These are phyloP conservation scores for Tritrichomonas foetus DNA, from an alignment of 208 protist genomes.

Conservation along the genomic window DNA sequence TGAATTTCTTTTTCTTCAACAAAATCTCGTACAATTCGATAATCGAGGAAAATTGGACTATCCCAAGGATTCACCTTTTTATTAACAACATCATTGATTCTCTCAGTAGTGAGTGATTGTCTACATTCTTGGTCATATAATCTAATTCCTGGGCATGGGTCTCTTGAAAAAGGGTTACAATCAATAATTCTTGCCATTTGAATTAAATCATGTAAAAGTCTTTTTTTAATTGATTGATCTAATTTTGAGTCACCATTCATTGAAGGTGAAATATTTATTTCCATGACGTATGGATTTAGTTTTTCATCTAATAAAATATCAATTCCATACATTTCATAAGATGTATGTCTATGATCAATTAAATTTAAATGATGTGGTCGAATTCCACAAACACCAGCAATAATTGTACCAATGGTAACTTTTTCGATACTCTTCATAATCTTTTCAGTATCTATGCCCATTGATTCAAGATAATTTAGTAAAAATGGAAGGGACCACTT, in stretches of 20 bases:
- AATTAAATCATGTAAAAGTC: not conserved
- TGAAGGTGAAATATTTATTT: conserved; percentile 74
- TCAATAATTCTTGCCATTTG: not conserved
- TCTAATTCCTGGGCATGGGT: not conserved
- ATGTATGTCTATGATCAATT: conserved; percentile 50
- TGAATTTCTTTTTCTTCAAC: not conserved
- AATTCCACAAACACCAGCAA: not conserved
- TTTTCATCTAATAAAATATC: conserved; percentile 82
- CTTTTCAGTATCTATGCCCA: conserved; percentile 19
- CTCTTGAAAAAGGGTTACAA: not conserved
- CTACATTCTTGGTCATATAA: not conserved
- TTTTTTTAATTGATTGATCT: not conserved
- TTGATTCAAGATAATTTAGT: not conserved
- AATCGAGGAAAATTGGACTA: not conserved
- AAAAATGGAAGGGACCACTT: conserved; percentile 51
- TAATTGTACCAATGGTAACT: not conserved
- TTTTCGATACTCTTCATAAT: not conserved
- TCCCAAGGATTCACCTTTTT: not conserved
- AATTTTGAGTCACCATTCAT: not conserved
- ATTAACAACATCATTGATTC: not conserved
- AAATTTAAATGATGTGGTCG: not conserved
- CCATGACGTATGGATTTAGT: conserved; percentile 81
- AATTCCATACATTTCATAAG: conserved; percentile 88
- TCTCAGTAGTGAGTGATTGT: not conserved
- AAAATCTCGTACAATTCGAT: not conserved